phyloP scores from a whole-genome alignment of 2,329 filamentous ascomycete genomes.

The Colletotrichum sp. region DNA sequence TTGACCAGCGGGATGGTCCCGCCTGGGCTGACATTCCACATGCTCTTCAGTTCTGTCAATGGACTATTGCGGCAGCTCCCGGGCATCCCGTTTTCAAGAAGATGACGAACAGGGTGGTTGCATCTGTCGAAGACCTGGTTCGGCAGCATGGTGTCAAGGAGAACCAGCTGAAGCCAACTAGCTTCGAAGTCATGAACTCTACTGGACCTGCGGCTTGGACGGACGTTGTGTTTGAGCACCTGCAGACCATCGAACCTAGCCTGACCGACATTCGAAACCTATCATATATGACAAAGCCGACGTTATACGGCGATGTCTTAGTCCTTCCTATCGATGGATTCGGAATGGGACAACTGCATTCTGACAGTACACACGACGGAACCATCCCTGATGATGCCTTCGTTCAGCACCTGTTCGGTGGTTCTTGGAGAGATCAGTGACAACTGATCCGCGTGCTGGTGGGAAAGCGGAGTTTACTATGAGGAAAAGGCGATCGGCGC shows the following conservation, averaged over 20 bases:
- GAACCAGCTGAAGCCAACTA: constrained; percentile 22
- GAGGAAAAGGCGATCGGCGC: not conserved
- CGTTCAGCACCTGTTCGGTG: constrained; percentile 27
- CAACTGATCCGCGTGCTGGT: not conserved
- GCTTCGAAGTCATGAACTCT: constrained; percentile 33
- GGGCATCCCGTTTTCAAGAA: constrained; percentile 30
- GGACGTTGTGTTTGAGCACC: constrained; percentile 31
- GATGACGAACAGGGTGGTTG: constrained; percentile 27
- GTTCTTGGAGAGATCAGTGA: not conserved
- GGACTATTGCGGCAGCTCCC: constrained; percentile 25
- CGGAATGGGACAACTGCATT: constrained; percentile 31
- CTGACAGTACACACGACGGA: constrained; percentile 29
- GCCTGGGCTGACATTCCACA: constrained; percentile 22
- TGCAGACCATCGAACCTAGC: constrained; percentile 24
- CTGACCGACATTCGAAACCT: constrained; percentile 7
- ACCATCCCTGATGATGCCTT: constrained; percentile 26
- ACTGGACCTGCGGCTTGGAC: constrained; percentile 36
- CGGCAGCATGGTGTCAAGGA: not conserved
- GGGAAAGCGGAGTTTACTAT: not conserved
- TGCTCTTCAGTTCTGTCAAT: constrained; percentile 25
- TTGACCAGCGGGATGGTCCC: constrained; percentile 27
- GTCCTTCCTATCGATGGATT: constrained; percentile 30
- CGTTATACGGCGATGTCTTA: constrained; percentile 23
- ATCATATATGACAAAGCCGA: constrained; percentile 18
- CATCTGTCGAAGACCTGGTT: constrained; percentile 22